Evolutionary conservation across 768 basidiomycete species (phyloP).

Genomic region (Hypholoma fasciculare): DNA sequence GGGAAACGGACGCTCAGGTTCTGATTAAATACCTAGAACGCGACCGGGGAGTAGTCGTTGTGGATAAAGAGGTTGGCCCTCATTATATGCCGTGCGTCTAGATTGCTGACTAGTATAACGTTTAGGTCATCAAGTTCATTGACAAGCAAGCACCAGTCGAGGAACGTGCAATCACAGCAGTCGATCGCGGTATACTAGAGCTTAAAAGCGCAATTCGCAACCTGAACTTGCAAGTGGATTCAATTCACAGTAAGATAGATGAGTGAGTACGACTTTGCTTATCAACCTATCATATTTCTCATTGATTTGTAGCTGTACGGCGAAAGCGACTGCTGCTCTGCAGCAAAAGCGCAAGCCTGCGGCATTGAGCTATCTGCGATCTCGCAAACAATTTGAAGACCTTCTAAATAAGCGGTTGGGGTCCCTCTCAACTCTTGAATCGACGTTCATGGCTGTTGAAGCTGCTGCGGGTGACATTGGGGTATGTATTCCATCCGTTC

Average conservation of each 20-base stretch:
- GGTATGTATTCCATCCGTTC: constrained; percentile 40
- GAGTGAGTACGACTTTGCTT: constrained; percentile 46
- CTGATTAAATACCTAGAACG: constrained; percentile 78
- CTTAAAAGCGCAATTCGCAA: constrained; percentile 70
- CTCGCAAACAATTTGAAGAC: constrained; percentile 80
- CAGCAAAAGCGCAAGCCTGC: constrained; percentile 68
- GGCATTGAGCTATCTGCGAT: constrained; percentile 77
- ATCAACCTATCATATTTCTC: neutral
- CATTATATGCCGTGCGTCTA: neutral
- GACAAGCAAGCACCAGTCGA: constrained; percentile 32
- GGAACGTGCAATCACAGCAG: constrained; percentile 60
- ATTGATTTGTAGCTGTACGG: constrained; percentile 53
- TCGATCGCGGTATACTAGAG: constrained; percentile 82
- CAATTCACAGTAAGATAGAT: constrained; percentile 69
- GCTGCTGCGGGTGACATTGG: constrained; percentile 87
- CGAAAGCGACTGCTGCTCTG: constrained; percentile 65
- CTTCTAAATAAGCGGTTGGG: constrained; percentile 72
- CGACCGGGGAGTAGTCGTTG: constrained; percentile 64
- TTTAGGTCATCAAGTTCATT: constrained; percentile 82
- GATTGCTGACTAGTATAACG: neutral
- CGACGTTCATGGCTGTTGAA: constrained; percentile 81
- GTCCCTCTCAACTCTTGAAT: constrained; percentile 72
- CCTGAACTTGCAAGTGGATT: constrained; percentile 67
- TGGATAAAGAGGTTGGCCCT: constrained; percentile 62
- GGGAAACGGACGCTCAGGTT: constrained; percentile 65